phyloP scores from a whole-genome alignment of 192 early-diverging fungal species.

The Linnemannia exigua region DNA sequence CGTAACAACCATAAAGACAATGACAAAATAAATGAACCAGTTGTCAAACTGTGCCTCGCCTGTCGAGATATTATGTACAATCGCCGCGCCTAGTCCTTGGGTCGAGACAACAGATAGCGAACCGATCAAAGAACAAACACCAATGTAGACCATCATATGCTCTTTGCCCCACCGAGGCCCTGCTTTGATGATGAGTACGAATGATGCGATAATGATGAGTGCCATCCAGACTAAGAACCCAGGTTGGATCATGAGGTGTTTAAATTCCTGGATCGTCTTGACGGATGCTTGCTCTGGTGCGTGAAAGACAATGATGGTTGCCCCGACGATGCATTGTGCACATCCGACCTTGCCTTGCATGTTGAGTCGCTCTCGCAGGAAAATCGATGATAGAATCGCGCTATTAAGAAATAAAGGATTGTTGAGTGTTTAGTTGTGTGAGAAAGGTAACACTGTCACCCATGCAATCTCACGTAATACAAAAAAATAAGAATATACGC shows the following conservation, averaged over 20 bases:
- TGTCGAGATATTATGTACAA: slow-evolving; percentile 85
- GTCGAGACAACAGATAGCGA: slow-evolving; percentile 90
- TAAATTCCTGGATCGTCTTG: slow-evolving; percentile 85
- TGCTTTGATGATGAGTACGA: slow-evolving; percentile 80
- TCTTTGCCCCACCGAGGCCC: slow-evolving; percentile 83
- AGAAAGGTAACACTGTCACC: background rate
- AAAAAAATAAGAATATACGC: background rate
- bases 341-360: slow-evolving; percentile 90
- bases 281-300: slow-evolving; percentile 83
- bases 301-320: slow-evolving; percentile 88
- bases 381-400: slow-evolving; percentile 87
- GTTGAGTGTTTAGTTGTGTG: background rate
- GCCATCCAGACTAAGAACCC: slow-evolving; percentile 83
- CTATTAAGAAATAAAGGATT: slow-evolving; percentile 29
- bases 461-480: background rate
- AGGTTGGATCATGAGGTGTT: slow-evolving; percentile 76
- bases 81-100: slow-evolving; percentile 90
- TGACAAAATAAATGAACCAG: slow-evolving; percentile 87
- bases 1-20: slow-evolving; percentile 80
- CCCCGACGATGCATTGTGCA: slow-evolving; percentile 87
- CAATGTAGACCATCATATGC: slow-evolving; percentile 90
- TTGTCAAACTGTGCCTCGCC: slow-evolving; percentile 88
- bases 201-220: slow-evolving; percentile 69
- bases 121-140: slow-evolving; percentile 93
- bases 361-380: slow-evolving; percentile 86